Conservation (phyloP, 2,329 filamentous ascomycete genomes). For the Penicillium sclerotiorum region DNA sequence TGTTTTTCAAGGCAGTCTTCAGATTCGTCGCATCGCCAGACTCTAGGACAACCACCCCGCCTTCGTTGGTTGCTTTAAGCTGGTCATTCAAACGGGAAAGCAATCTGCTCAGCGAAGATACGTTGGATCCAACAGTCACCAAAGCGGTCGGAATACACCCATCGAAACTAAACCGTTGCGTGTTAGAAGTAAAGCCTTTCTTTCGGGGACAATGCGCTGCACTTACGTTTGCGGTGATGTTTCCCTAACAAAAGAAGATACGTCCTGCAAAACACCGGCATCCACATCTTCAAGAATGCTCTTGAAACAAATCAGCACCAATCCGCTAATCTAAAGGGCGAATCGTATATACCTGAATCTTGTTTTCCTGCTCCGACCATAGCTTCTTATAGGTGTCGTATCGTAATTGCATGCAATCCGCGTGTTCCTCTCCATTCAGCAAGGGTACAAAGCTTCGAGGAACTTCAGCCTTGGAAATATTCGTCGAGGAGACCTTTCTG, state of each 20-base stretch:
- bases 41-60: conserved; percentile 45
- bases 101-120: conserved; percentile 44
- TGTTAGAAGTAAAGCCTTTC: too few species aligned
- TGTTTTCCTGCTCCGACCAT: conserved; percentile 43
- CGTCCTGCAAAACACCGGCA: conserved; percentile 39
- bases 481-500: conserved; percentile 54
- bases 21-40: conserved; percentile 50
- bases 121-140: conserved; percentile 47
- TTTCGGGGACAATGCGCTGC: background rate
- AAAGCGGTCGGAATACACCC: conserved; percentile 46
- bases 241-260: conserved; percentile 41
- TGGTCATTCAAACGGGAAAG: conserved; percentile 40
- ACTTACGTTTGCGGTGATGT: conserved; percentile 41
- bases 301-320: conserved; percentile 23
- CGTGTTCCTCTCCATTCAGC: conserved; percentile 41
- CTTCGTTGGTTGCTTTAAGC: conserved; percentile 33
- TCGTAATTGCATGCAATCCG: conserved; percentile 36
- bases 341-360: conserved; percentile 37
- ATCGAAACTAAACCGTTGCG: conserved; percentile 34
- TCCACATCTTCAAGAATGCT: conserved; percentile 43
- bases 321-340: background rate
- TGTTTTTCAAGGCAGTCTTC: conserved; percentile 50
- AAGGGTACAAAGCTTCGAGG: conserved; percentile 46
- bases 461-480: conserved; percentile 17
- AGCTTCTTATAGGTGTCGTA: conserved; percentile 41